These are phyloP conservation scores for Suhomyces bribrorum DNA, from an alignment of 1,139 yeast species.

Conservation along the genomic window DNA sequence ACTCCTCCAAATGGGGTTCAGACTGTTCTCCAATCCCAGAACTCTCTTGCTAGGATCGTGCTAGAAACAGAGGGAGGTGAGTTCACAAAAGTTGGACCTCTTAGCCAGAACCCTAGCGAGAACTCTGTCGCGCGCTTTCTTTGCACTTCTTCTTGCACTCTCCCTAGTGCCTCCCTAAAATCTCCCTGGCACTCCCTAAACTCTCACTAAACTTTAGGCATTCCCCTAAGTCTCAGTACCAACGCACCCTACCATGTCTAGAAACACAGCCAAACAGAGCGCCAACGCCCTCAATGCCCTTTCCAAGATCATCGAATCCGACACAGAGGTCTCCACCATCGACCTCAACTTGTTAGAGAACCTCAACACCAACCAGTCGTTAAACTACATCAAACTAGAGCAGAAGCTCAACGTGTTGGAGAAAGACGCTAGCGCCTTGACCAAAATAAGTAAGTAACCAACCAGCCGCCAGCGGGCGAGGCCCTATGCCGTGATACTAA, in stretches of 20 bases:
- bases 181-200: no score
- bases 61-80: no score
- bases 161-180: no score
- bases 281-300: constrained; percentile 31
- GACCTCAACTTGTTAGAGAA: constrained; percentile 56
- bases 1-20: no score
- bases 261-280: constrained; percentile 34
- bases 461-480: neutral
- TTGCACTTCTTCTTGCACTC: no score
- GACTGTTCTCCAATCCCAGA: no score
- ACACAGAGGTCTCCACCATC: constrained; percentile 53
- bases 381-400: constrained; percentile 57
- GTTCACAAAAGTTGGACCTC: no score
- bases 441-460: constrained; percentile 32
- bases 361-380: constrained; percentile 57
- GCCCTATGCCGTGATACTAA: constrained; percentile 10
- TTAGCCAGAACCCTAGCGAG: no score
- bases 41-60: no score
- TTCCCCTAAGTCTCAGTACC: neutral
- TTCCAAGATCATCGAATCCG: constrained; percentile 44
- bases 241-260: constrained; percentile 20
- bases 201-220: no score
- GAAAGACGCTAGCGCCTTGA: constrained; percentile 32
- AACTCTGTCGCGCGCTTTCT: no score
- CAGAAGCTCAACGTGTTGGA: constrained; percentile 44